phyloP scores from a whole-genome alignment of 805 yeast species.

The Ogataea zsoltii region DNA sequence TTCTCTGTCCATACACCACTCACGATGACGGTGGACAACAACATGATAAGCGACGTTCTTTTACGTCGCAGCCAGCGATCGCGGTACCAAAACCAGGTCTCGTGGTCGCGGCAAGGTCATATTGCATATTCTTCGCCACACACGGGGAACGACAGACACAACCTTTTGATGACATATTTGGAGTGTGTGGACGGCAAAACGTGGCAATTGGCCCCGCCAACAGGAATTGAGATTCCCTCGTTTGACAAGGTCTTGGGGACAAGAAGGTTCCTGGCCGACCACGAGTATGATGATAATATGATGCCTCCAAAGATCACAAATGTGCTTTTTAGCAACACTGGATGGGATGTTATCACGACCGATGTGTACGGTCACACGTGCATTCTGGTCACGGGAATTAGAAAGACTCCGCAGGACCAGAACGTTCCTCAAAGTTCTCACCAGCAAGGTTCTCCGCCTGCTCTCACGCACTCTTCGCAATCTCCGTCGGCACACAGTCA shows the following conservation, averaged over 20 bases:
- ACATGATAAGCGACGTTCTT: conserved; percentile 25
- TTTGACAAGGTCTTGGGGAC: conserved; percentile 13
- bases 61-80: conserved; percentile 23
- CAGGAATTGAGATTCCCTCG: conserved; percentile 31
- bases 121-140: conserved; percentile 61
- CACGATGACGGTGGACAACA: conserved; percentile 10
- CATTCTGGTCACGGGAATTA: conserved; percentile 52
- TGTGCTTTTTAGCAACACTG: conserved; percentile 74
- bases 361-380: conserved; percentile 72
- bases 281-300: conserved; percentile 21
- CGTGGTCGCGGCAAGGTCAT: conserved; percentile 87
- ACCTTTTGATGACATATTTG: conserved; percentile 61
- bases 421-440: conserved; percentile 18
- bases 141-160: conserved; percentile 32
- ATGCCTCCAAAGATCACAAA: conserved; percentile 29
- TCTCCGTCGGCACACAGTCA: conserved; percentile 11
- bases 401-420: conserved; percentile 28
- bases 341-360: conserved; percentile 78
- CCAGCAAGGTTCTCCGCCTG: conserved; percentile 18
- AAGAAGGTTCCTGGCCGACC: conserved; percentile 23
- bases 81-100: conserved; percentile 31
- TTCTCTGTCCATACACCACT: too few relatives aligned
- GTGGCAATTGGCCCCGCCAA: conserved; percentile 75
- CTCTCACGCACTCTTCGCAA: conserved; percentile 23
- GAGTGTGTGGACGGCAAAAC: conserved; percentile 72